These are phyloP conservation scores for Penicillium atrosanguineum DNA, from an alignment of 495 filamentous ascomycete species.

Conservation along the genomic window DNA sequence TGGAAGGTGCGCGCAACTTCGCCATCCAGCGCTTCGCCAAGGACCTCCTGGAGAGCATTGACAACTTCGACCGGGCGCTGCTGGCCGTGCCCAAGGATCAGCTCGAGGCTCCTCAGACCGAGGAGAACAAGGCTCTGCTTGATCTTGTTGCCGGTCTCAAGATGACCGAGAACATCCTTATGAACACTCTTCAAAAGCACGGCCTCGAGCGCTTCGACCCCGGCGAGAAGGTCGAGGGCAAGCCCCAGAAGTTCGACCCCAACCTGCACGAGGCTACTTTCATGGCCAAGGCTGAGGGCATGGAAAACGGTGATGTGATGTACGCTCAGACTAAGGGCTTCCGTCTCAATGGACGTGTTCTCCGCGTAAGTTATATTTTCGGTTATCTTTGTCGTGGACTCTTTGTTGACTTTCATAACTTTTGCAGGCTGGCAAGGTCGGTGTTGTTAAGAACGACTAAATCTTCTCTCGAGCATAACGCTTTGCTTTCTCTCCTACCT, in stretches of 20 bases:
- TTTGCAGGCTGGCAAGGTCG: conserved; percentile 80
- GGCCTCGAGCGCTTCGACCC: conserved; percentile 89
- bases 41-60: conserved; percentile 89
- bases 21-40: conserved; percentile 93
- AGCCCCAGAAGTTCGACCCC: conserved; percentile 76
- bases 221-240: conserved; percentile 52
- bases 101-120: conserved; percentile 48
- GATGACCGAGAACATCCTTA: conserved; percentile 89
- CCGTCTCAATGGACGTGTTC: conserved; percentile 79
- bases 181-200: conserved; percentile 88
- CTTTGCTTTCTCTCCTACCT: conserved; percentile 4
- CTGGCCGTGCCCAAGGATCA: conserved; percentile 71
- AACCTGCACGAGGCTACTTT: conserved; percentile 96
- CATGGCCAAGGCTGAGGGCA: conserved; percentile 75
- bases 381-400: not conserved
- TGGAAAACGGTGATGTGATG: conserved; percentile 89
- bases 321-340: conserved; percentile 95
- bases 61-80: conserved; percentile 95
- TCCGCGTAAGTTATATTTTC: conserved; percentile 58
- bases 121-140: conserved; percentile 62
- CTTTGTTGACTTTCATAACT: conserved; percentile 15
- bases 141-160: conserved; percentile 84
- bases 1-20: conserved; percentile 81
- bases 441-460: conserved; percentile 75
- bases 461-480: conserved; percentile 9